Percentiles rank a stretch among this genome's conserved stretches.
Evolutionary conservation across 2,329 filamentous ascomycete species (phyloP).

Genomic region (Fusarium keratoplasticum): DNA sequence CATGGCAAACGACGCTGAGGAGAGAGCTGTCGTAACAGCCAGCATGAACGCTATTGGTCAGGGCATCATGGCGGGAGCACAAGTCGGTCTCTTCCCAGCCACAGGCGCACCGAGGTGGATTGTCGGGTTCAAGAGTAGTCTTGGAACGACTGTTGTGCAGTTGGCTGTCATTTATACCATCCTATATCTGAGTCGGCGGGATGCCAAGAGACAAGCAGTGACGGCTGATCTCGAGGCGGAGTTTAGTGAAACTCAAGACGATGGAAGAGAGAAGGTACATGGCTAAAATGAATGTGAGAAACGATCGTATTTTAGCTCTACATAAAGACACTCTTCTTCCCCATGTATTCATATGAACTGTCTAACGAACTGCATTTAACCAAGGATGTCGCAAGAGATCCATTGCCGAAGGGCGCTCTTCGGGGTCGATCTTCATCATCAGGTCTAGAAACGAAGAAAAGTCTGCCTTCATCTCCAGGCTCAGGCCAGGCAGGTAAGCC

Average conservation of each 20-base stretch:
- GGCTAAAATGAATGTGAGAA: no score
- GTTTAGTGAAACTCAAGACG: not conserved
- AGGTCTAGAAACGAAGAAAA: slow-evolving; percentile 23
- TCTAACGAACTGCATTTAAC: slow-evolving; percentile 7
- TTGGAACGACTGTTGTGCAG: slow-evolving; percentile 50
- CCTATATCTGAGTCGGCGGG: slow-evolving; percentile 5
- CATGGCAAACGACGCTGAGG: slow-evolving; percentile 54
- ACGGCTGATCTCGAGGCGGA: not conserved
- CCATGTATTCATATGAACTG: not conserved
- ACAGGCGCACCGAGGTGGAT: slow-evolving; percentile 50
- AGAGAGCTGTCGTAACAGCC: slow-evolving; percentile 54
- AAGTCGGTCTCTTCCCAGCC: slow-evolving; percentile 54
- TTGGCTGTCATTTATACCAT: slow-evolving; percentile 44
- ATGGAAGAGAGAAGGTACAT: not conserved
- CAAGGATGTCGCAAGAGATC: slow-evolving; percentile 26
- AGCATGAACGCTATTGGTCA: slow-evolving; percentile 59
- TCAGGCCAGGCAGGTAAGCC: slow-evolving; percentile 14
- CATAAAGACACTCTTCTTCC: not conserved
- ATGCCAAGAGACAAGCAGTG: not conserved
- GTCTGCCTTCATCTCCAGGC: not conserved
- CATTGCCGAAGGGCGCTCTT: slow-evolving; percentile 7
- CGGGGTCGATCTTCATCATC: slow-evolving; percentile 32
- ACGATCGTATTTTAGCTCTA: no score
- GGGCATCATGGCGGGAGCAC: slow-evolving; percentile 53
- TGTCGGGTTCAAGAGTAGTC: slow-evolving; percentile 44